phyloP scores from a whole-genome alignment of 208 protist species.

The Trypanosoma grayi region DNA sequence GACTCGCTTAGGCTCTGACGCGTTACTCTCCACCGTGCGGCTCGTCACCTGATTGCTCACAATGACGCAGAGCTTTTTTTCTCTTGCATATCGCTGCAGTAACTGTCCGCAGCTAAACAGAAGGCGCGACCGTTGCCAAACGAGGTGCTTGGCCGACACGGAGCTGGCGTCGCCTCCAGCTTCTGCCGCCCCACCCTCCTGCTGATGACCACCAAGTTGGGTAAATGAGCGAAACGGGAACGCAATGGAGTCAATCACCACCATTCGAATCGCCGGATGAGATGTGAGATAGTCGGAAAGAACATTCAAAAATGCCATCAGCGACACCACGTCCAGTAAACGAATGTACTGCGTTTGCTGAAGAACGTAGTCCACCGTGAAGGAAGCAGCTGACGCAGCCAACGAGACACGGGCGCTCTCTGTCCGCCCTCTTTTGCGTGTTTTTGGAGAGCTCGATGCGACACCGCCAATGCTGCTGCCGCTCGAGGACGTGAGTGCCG shows the following conservation, averaged over 20 bases:
- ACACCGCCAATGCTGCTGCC: neutral
- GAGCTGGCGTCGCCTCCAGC: neutral
- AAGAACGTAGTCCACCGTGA: slow-evolving; percentile 62
- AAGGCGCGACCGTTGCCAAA: slow-evolving; percentile 53
- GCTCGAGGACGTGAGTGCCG: neutral
- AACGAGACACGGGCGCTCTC: neutral
- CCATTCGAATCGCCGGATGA: slow-evolving; percentile 35
- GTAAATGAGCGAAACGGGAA: slow-evolving; percentile 65
- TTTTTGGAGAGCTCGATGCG: neutral
- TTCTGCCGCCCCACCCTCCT: neutral
- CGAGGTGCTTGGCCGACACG: neutral
- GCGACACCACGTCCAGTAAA: slow-evolving; percentile 46
- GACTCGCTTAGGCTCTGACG: neutral
- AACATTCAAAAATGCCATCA: slow-evolving; percentile 60
- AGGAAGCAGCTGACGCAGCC: neutral
- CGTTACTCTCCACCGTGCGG: slow-evolving; percentile 15
- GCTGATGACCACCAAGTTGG: neutral
- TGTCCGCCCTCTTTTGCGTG: slow-evolving; percentile 9
- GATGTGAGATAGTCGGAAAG: slow-evolving; percentile 27
- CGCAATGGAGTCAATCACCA: slow-evolving; percentile 89
- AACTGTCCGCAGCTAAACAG: slow-evolving; percentile 56
- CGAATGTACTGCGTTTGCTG: slow-evolving; percentile 64
- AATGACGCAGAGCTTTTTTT: slow-evolving; percentile 50
- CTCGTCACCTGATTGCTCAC: slow-evolving; percentile 90
- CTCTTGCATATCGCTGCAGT: slow-evolving; percentile 45